Base-by-base conservation (phyloP, 2,329 filamentous ascomycete species). In the Mariannaea elegans region DNA sequence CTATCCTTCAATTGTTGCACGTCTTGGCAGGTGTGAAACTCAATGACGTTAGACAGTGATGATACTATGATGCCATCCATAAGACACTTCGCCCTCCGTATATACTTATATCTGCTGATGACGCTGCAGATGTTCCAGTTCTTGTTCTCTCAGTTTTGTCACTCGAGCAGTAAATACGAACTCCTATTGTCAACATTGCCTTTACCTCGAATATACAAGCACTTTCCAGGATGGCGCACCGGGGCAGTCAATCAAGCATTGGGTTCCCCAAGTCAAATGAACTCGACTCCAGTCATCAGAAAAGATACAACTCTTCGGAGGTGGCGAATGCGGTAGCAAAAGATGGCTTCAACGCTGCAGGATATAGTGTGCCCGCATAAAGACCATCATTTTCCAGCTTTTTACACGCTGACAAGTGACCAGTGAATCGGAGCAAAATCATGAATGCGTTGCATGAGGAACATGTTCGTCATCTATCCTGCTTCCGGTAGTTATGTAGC, bases 261-360 rank as follows among this genome's bases (percentile, higher is more conserved):
- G 44, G 27, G 44, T 47, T 47, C 27, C 44, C 44, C 27, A 47
- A 47, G 44, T 47, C 44, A 47, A 47, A 19, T 32, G 44, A 47
- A 47, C 44, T 47, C 44, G 24, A 47, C 24, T 47, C 44, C 44
- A 47, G 27, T 29, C 44, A 47, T 47, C 44, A 47, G 27, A 29
- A 47, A 47, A 47, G 44, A 47, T 47, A 47, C 44, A 47, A 47
- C 16, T 29, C 44, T 21, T 47, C 44, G n/a, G 44, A 47, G 27
- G 44, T 47, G 27, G 44, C 44, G 10, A 47, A 19, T 32, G 24
- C 44, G n/a, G 44, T 47, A 47, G 44, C 44, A 29, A 47, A 29
- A 47, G 44, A 47, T 47, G 44, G 44, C 27, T 47, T 47, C 44
- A 47, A 47, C 16, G 44, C 16, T 29, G 44, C 44, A 47, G 44